Base-by-base conservation (phyloP, 768 basidiomycete species). In the Hypsizygus marmoreus region DNA sequence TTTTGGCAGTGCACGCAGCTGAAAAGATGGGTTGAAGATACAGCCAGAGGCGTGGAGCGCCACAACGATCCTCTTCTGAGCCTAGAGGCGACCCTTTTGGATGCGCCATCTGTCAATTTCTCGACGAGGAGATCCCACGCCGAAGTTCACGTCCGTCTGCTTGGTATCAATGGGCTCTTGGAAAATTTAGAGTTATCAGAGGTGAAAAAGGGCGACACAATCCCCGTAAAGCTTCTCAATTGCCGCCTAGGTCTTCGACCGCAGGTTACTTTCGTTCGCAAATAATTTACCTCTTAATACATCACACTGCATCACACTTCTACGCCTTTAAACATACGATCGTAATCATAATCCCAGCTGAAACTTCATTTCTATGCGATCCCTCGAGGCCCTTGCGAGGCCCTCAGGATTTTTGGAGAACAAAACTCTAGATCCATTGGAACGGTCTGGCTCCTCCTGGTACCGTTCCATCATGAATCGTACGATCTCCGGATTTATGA, bases 1-100 rank as follows among this genome's bases (percentile, higher is more conserved):
- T 65, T 4, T 48, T 75, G 70, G 67, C 54, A 56, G 12, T 46
- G 68, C 11, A 53, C 64, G 55, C 69, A 66, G 49, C 51, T 80
- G 45, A 64, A 69, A 41, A 60, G 67, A 28, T 73, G 67, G 64
- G 67, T 61, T 31, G 63, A 66, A n/a, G 64, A 57, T 4, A 64
- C 54, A 6, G 46, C 48, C 14, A 49, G 42, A 29, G 63, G 61
- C 2, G 16, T 40, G 16, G 34, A 54, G 40, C 25, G 44, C 50
- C 30, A 48, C 31, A 19, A 31, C 1, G 45, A 57, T 40, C 50
- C 43, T 0, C 16, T 62, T 30, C 36, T 40, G 20, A 36, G 39
- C 23, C 31, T 62, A 19, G 32, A 50, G 6, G 57, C 43, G 2
- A 13, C 38, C 31, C 43, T 43, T 10, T 1, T 51, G 6, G 14